These are phyloP conservation scores for Gloeopeniophorella convolvens DNA, from an alignment of 768 basidiomycete species.

Conservation along the genomic window DNA sequence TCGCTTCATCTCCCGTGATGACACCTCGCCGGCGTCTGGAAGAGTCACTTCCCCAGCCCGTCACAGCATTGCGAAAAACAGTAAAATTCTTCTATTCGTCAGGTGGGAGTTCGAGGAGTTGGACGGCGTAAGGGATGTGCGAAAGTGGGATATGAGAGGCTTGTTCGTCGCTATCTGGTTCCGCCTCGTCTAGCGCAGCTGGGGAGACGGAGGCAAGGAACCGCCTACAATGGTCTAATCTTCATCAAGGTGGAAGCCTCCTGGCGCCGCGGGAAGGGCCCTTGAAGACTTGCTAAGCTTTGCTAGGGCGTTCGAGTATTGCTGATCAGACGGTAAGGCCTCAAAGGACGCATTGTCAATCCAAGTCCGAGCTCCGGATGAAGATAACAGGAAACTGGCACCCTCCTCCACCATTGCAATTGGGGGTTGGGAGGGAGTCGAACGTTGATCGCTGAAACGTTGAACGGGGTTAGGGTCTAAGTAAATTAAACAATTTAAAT, in stretches of 20 bases:
- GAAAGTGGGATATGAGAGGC: slow-evolving; percentile 44
- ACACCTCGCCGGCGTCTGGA: slow-evolving; percentile 5
- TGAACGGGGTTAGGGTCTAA: too few relatives aligned
- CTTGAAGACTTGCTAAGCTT: neutral
- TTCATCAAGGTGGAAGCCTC: slow-evolving; percentile 33
- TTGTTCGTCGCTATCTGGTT: slow-evolving; percentile 8
- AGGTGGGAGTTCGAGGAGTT: slow-evolving; percentile 50
- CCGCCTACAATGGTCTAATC: slow-evolving; percentile 23
- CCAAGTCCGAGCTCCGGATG: neutral
- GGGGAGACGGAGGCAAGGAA: slow-evolving; percentile 23
- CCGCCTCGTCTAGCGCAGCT: neutral
- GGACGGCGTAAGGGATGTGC: slow-evolving; percentile 55
- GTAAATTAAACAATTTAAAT: too few relatives aligned
- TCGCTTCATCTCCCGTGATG: slow-evolving; percentile 23
- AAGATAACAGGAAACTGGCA: neutral
- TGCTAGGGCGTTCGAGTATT: neutral
- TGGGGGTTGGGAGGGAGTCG: too few relatives aligned
- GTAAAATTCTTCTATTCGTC: slow-evolving; percentile 62
- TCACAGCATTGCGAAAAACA: slow-evolving; percentile 70
- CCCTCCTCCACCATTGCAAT: neutral
- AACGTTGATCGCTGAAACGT: too few relatives aligned
- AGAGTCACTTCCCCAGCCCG: slow-evolving; percentile 49
- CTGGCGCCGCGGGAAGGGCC: slow-evolving; percentile 19
- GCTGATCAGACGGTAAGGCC: neutral
- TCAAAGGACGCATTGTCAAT: slow-evolving; percentile 12